These are phyloP conservation scores for Kodamaea arcana DNA, from an alignment of 1,139 yeast species.

Conservation along the genomic window DNA sequence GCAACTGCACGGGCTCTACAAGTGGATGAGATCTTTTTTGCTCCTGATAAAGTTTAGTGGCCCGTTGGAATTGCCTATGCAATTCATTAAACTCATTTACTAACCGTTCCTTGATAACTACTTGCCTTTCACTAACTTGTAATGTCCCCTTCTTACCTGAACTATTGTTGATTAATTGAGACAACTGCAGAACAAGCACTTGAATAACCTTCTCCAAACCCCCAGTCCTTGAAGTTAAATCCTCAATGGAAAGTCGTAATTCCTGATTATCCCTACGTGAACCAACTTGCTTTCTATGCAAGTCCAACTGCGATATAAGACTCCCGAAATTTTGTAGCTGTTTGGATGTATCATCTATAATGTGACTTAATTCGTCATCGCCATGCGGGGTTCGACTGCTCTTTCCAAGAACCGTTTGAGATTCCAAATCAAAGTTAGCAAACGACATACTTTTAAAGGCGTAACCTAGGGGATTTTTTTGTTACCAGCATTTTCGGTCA, in stretches of 20 bases:
- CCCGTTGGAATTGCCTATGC: conserved; percentile 31
- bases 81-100: conserved; percentile 36
- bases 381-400: conserved; percentile 4
- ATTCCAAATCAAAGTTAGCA: conserved; percentile 55
- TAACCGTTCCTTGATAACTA: conserved; percentile 38
- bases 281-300: conserved; percentile 49
- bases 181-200: conserved; percentile 26
- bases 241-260: conserved; percentile 39
- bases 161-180: conserved; percentile 30
- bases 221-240: conserved; percentile 22
- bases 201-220: conserved; percentile 34
- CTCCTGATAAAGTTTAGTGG: conserved; percentile 28
- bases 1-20: not conserved
- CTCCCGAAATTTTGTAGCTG: conserved; percentile 50
- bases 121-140: conserved; percentile 32
- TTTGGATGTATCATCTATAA: conserved; percentile 33
- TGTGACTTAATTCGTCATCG: conserved; percentile 27
- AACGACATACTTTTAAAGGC: conserved; percentile 45
- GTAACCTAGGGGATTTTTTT: not conserved
- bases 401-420: conserved; percentile 34
- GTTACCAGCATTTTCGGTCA: not conserved
- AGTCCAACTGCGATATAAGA: conserved; percentile 46
- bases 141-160: conserved; percentile 10
- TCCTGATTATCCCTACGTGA: conserved; percentile 47
- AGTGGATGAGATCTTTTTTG: conserved; percentile 27